Evolutionary conservation across 2,329 filamentous ascomycete genomes (phyloP), one percentile per base, ranked within the genome.

Genomic region (Paecilomyces formosus): DNA sequence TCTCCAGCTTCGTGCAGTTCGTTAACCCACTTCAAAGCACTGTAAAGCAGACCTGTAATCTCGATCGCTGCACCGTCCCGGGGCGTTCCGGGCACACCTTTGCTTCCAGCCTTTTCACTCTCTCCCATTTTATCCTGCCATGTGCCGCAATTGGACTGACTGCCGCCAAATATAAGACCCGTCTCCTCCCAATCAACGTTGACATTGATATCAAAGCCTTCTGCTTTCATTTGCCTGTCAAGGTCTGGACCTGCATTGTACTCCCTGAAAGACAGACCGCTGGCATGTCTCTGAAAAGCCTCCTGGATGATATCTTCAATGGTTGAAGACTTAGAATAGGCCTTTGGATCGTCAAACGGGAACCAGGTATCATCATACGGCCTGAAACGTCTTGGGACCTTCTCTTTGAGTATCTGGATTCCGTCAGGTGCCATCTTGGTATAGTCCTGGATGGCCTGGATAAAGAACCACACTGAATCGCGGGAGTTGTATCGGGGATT

Each of bases 51-150:
- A 54, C 94, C 95, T 0, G 88, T 96, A 70, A 99, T 97, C 73
- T 99, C 94, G 58, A 99, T 84, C 21, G 94, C 92, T 50, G 94
- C 92, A 30, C 94, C 94, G 71, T 99, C 95, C 67, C 95, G 88
- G 53, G 94, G 94, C n/a, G 94, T 99, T 8, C 92, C 94, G 0
- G 94, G 95, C 21, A 96, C 81, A 55, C 94, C 95, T 78, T 97
- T 97, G 69, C 87, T 96, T 59, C 89, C 88, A 15, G 95, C 94
- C 61, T 87, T 89, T 63, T 89, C 86, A 62, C 92, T 96, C 74
- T 99, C 94, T n/a, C 94, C 94, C 94, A 99, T 99, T 82, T 99
- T 99, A 81, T 99, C 94, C 92, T 97, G 97, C 94, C 94, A 99
- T 1, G 94, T 99, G 56, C 94, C 94, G 67, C 95, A 99, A 74